These are phyloP conservation scores for Helicostylum pulchrum DNA, from an alignment of 192 early-diverging fungal species.

Conservation along the genomic window DNA sequence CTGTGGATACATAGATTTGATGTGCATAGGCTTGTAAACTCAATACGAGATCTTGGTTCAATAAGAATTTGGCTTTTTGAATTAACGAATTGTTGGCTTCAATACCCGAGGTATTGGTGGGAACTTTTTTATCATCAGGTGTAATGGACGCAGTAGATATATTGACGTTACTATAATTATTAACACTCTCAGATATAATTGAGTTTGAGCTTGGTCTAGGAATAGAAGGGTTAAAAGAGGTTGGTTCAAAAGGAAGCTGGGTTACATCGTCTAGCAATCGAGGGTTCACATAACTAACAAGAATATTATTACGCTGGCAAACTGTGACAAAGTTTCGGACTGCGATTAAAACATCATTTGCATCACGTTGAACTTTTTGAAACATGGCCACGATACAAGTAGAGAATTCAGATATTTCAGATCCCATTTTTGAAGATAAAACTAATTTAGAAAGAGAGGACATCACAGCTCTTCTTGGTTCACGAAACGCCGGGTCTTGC, in stretches of 20 bases:
- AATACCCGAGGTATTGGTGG: not conserved
- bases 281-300: slow-evolving; percentile 39
- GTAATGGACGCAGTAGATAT: not conserved
- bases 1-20: slow-evolving; percentile 13
- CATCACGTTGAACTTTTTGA: slow-evolving; percentile 61
- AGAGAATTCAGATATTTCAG: slow-evolving; percentile 69
- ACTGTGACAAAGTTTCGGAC: slow-evolving; percentile 62
- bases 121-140: not conserved
- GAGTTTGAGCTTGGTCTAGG: too few species aligned
- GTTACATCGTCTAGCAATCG: slow-evolving; percentile 7
- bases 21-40: slow-evolving; percentile 15
- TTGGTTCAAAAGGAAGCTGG: too few species aligned
- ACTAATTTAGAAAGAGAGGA: slow-evolving; percentile 66
- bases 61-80: not conserved
- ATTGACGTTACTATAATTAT: not conserved
- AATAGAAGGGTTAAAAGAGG: slow-evolving; percentile 21
- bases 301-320: slow-evolving; percentile 33
- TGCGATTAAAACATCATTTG: slow-evolving; percentile 59
- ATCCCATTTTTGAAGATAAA: slow-evolving; percentile 63
- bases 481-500: slow-evolving; percentile 29
- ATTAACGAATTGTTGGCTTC: not conserved
- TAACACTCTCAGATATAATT: too few species aligned
- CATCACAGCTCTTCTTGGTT: slow-evolving; percentile 49
- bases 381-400: slow-evolving; percentile 58
- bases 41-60: slow-evolving; percentile 17